Percentiles rank a stretch among this genome's conserved stretches.
Evolutionary conservation across 2,329 filamentous ascomycete genomes (phyloP).

Genomic region (Cordyceps militaris): DNA sequence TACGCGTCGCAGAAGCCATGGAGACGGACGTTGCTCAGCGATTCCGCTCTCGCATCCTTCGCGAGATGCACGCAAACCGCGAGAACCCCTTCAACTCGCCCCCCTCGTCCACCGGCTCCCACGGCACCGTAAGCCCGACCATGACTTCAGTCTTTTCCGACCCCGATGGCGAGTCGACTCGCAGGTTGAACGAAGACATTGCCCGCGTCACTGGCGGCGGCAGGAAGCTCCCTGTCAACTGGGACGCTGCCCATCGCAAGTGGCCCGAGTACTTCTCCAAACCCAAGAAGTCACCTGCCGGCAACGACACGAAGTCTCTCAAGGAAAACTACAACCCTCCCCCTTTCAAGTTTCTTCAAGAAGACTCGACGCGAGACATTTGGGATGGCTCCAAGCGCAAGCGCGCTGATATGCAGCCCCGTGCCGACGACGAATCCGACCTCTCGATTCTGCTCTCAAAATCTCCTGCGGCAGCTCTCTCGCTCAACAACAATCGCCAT

Average conservation of each 20-base stretch:
- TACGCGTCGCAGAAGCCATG: slow-evolving; percentile 28
- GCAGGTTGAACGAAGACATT: slow-evolving; percentile 42
- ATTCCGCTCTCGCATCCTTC: slow-evolving; percentile 41
- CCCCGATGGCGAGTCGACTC: slow-evolving; percentile 48
- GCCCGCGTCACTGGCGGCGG: slow-evolving; percentile 34
- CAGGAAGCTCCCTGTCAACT: slow-evolving; percentile 35
- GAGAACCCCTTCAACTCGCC: slow-evolving; percentile 53
- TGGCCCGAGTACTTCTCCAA: slow-evolving; percentile 46
- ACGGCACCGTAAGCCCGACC: slow-evolving; percentile 49
- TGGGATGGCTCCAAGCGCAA: slow-evolving; percentile 34
- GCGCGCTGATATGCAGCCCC: slow-evolving; percentile 46
- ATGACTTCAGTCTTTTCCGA: slow-evolving; percentile 46
- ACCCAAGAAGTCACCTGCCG: slow-evolving; percentile 28
- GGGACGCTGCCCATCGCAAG: slow-evolving; percentile 40
- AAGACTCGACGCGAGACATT: slow-evolving; percentile 36
- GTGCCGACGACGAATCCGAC: slow-evolving; percentile 47
- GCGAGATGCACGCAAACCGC: slow-evolving; percentile 46
- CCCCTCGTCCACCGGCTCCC: slow-evolving; percentile 50
- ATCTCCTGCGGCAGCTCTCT: slow-evolving; percentile 27
- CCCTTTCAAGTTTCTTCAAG: slow-evolving; percentile 25
- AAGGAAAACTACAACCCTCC: slow-evolving; percentile 40
- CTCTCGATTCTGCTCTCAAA: slow-evolving; percentile 38
- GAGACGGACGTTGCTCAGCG: slow-evolving; percentile 34
- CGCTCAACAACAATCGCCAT: slow-evolving; percentile 26
- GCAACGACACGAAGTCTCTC: slow-evolving; percentile 29